A percentile compares a stretch with the other conserved stretches of the same genome.
phyloP scores from a whole-genome alignment of 2,329 filamentous ascomycete genomes.

The Eurotiales sp. region DNA sequence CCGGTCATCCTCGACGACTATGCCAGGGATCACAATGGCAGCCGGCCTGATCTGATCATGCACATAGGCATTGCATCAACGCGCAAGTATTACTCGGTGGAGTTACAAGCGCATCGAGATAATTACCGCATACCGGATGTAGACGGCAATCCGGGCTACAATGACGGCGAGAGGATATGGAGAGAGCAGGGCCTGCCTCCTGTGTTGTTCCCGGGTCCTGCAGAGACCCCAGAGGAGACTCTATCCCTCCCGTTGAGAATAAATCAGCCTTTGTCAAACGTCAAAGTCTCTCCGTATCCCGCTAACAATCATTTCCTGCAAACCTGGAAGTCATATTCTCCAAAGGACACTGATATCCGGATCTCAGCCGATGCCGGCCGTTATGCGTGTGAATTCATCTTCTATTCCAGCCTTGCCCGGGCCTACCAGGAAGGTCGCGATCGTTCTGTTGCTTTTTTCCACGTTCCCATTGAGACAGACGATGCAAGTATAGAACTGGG shows the following conservation, averaged over 20 bases:
- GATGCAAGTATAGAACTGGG: constrained; percentile 43
- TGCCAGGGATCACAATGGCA: constrained; percentile 35
- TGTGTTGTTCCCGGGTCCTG: constrained; percentile 52
- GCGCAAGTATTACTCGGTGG: constrained; percentile 64
- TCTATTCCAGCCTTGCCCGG: constrained; percentile 62
- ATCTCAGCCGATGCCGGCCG: constrained; percentile 67
- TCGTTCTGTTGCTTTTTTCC: constrained; percentile 62
- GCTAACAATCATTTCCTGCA: constrained; percentile 32
- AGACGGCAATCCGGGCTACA: constrained; percentile 49
- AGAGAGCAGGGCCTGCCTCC: constrained; percentile 48
- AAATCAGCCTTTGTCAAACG: background rate
- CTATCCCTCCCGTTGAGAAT: too few species aligned
- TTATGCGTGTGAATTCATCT: constrained; percentile 76
- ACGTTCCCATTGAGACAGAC: constrained; percentile 62
- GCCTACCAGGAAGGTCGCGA: constrained; percentile 28
- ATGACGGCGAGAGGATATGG: constrained; percentile 50
- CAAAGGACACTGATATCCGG: constrained; percentile 40
- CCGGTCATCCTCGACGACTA: constrained; percentile 58
- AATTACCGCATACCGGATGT: constrained; percentile 69
- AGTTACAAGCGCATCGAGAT: constrained; percentile 66
- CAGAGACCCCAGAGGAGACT: background rate
- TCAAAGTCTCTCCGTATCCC: constrained; percentile 23
- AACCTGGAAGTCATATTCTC: constrained; percentile 30
- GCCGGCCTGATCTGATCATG: constrained; percentile 61
- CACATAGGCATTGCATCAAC: constrained; percentile 76